Percentiles rank a stretch among this genome's conserved stretches.
Conservation (phyloP, 1,284 basidiomycete species). For the Pulveroboletus sp. region DNA sequence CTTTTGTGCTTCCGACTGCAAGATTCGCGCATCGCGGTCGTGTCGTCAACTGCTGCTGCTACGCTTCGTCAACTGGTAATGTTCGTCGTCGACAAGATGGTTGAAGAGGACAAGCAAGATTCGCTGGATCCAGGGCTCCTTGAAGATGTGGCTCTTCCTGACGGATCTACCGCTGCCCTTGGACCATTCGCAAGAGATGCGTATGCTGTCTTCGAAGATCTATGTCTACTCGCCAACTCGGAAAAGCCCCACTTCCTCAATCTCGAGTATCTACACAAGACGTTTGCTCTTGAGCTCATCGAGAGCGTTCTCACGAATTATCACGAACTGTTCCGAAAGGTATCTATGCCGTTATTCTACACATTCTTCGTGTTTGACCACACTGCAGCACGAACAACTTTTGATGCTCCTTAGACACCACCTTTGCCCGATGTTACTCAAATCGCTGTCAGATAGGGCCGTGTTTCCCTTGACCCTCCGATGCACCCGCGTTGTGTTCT, state of each 20-base stretch:
- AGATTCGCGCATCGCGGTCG: slow-evolving; percentile 93
- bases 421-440: slow-evolving; percentile 87
- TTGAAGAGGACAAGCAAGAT: slow-evolving; percentile 69
- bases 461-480: slow-evolving; percentile 88
- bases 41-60: slow-evolving; percentile 95
- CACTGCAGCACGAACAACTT: slow-evolving; percentile 72
- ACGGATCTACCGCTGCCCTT: slow-evolving; percentile 61
- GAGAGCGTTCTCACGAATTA: slow-evolving; percentile 98
- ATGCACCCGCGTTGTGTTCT: slow-evolving; percentile 89
- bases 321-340: slow-evolving; percentile 82
- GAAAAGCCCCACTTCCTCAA: slow-evolving; percentile 85
- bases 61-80: slow-evolving; percentile 96
- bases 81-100: slow-evolving; percentile 96
- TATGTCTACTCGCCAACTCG: slow-evolving; percentile 84
- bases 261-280: slow-evolving; percentile 85
- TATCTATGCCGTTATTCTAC: slow-evolving; percentile 33
- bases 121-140: slow-evolving; percentile 38
- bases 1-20: slow-evolving; percentile 93
- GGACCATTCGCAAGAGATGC: slow-evolving; percentile 85
- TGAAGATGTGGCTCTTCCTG: slow-evolving; percentile 56
- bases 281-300: slow-evolving; percentile 93
- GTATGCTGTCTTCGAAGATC: slow-evolving; percentile 85
- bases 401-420: slow-evolving; percentile 84
- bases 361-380: slow-evolving; percentile 2
- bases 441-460: slow-evolving; percentile 80